Evolutionary conservation across 257 asterid species (phyloP), one percentile per base, ranked within the genome.

Genomic region (Mitragyna speciosa): DNA sequence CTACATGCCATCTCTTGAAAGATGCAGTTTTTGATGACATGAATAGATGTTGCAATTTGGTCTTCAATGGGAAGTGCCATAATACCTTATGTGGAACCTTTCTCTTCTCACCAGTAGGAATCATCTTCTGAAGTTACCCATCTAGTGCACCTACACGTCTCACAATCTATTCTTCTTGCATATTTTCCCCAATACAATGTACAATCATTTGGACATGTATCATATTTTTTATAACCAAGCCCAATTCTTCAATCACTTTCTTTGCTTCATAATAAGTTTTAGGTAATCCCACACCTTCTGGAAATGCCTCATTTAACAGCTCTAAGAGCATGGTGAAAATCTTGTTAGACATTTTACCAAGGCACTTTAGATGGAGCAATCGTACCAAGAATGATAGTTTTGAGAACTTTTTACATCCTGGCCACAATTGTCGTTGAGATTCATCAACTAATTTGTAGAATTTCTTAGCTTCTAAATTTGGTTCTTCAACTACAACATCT

Each of bases 341-440:
- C 14, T 56, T 26, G 43, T 20, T 6, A 51, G 15, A 73, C 1
- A 20, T 16, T 73, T 67, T 67, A 33, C 48, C 72, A 67, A 73
- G 49, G 10, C 77, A 54, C 28, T 78, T 83, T 19, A 83, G 33
- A 36, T 79, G 79, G n/a, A 79, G 72, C 2, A 83, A 52, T 19
- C 61, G 26, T 2, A 79, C 51, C 8, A 76, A 26, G 33, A 79
- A 83, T 47, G 75, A 28, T 11, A 66, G 76, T 56, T 73, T 66
- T 1, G 77, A 82, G 16, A 78, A 78, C 10, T 49, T n/a, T 24
- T 68, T 61, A 20, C 83, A 83, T 12, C 80, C 74, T 0, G 68
- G 69, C 0, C 43, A 73, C 9, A 82, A 20, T 41, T 77, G 54
- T 64, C 7, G 20, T 30, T 56, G 41, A 26, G 66, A 68, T 8